These are phyloP conservation scores for Gloeostereum incarnatum DNA, from an alignment of 768 basidiomycete genomes.

Conservation along the genomic window DNA sequence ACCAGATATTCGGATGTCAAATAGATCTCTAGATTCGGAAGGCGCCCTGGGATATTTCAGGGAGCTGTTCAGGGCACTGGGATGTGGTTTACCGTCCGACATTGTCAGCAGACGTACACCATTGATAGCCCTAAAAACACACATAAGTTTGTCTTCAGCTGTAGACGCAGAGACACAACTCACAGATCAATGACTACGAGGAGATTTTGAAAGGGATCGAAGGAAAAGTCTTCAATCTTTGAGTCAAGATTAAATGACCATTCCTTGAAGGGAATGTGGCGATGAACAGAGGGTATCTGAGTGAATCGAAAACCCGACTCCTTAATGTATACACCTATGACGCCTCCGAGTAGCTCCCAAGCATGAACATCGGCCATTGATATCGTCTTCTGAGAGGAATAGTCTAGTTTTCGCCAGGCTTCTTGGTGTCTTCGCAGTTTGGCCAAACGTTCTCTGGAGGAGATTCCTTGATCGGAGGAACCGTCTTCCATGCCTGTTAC, in stretches of 20 bases:
- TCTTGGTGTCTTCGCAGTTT: constrained; percentile 16
- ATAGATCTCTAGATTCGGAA: constrained; percentile 4
- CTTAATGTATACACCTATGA: constrained; percentile 17
- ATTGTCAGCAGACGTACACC: constrained; percentile 9
- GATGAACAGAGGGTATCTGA: constrained; percentile 20
- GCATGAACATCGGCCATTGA: constrained; percentile 11
- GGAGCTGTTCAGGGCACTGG: constrained; percentile 2
- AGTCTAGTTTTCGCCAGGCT: constrained; percentile 18
- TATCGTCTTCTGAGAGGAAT: constrained; percentile 9
- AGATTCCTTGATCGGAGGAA: constrained; percentile 10
- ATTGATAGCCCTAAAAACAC: background rate
- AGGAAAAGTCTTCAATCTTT: constrained; percentile 22
- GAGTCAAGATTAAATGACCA: constrained; percentile 19
- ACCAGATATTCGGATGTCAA: constrained; percentile 22
- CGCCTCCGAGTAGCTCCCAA: constrained; percentile 26
- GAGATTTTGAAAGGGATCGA: constrained; percentile 25
- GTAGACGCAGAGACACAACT: background rate
- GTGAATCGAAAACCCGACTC: constrained; percentile 12
- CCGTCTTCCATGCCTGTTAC: constrained; percentile 17
- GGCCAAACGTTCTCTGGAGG: constrained; percentile 13
- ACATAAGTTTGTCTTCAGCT: background rate
- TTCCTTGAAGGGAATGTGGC: constrained; percentile 14
- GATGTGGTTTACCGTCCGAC: constrained; percentile 9
- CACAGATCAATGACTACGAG: constrained; percentile 17
- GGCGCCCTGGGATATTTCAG: background rate